Evolutionary conservation across 768 basidiomycete species (phyloP).

Genomic region (Auricularia heimuer): DNA sequence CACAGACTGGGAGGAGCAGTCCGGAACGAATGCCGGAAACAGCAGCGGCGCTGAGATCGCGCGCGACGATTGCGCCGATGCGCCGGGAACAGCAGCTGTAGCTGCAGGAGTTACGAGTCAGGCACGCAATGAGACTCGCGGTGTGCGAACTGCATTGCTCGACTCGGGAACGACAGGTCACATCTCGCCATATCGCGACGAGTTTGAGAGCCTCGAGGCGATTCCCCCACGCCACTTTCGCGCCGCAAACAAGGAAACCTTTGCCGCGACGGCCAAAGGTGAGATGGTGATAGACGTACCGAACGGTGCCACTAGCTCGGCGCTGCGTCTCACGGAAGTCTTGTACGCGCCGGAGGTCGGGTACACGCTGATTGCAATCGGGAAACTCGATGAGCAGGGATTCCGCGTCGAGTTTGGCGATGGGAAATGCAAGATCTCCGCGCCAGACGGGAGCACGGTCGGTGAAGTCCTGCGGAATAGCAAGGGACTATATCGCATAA

Average conservation of each 20-base stretch:
- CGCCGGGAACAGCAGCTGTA: not conserved
- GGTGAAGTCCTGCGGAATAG: constrained; percentile 8
- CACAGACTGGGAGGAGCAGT: not conserved
- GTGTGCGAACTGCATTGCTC: constrained; percentile 9
- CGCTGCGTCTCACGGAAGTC: constrained; percentile 23
- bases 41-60: not conserved
- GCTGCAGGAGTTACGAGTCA: not conserved
- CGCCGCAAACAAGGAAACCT: constrained; percentile 8
- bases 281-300: constrained; percentile 25
- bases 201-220: constrained; percentile 10
- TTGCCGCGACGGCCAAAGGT: constrained; percentile 22
- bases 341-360: constrained; percentile 29
- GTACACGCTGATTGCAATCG: constrained; percentile 29
- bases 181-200: constrained; percentile 21
- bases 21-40: not conserved
- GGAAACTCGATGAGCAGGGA: constrained; percentile 26
- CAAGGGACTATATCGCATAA: constrained; percentile 16
- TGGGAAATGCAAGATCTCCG: constrained; percentile 23
- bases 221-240: not conserved
- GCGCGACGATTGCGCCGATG: no score
- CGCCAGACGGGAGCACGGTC: constrained; percentile 9
- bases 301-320: constrained; percentile 19
- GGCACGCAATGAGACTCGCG: not conserved
- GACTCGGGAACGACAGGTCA: constrained; percentile 25
- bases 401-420: constrained; percentile 17